phyloP scores from a whole-genome alignment of 345 rosid species.

The Arabidopsis suecica region DNA sequence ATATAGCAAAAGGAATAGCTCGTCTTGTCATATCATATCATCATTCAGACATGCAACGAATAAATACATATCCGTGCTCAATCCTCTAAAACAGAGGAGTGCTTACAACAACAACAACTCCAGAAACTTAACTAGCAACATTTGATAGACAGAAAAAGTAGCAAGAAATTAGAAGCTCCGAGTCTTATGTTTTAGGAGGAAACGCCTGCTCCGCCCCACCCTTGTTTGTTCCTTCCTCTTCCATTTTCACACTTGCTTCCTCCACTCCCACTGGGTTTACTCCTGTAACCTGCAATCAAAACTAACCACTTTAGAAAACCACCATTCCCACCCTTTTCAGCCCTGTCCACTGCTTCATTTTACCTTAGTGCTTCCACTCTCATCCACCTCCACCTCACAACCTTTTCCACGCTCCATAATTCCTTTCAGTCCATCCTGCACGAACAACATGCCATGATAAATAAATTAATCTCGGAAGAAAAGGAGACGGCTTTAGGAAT shows the following conservation, averaged over 20 bases:
- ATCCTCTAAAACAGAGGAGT: constrained; percentile 21
- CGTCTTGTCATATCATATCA: neutral
- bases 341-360: constrained; percentile 5
- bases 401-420: constrained; percentile 59
- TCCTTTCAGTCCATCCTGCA: constrained; percentile 68
- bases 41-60: constrained; percentile 27
- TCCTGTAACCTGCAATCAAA: constrained; percentile 58
- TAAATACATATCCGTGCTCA: constrained; percentile 30
- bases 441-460: constrained; percentile 6
- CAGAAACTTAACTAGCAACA: constrained; percentile 13
- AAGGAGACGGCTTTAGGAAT: neutral
- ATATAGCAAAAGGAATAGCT: constrained; percentile 1
- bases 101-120: neutral
- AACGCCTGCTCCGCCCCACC: constrained; percentile 55
- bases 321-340: neutral
- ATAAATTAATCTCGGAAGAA: constrained; percentile 13
- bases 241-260: constrained; percentile 67
- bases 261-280: constrained; percentile 61
- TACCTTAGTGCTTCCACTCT: constrained; percentile 64
- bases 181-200: constrained; percentile 54
- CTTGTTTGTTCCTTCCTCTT: constrained; percentile 65
- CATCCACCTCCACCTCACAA: constrained; percentile 56
- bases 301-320: constrained; percentile 26
- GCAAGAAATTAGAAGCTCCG: constrained; percentile 27
- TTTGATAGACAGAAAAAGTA: constrained; percentile 12